Conservation (phyloP, 1,284 basidiomycete genomes). For the Heterobasidion annosum region DNA sequence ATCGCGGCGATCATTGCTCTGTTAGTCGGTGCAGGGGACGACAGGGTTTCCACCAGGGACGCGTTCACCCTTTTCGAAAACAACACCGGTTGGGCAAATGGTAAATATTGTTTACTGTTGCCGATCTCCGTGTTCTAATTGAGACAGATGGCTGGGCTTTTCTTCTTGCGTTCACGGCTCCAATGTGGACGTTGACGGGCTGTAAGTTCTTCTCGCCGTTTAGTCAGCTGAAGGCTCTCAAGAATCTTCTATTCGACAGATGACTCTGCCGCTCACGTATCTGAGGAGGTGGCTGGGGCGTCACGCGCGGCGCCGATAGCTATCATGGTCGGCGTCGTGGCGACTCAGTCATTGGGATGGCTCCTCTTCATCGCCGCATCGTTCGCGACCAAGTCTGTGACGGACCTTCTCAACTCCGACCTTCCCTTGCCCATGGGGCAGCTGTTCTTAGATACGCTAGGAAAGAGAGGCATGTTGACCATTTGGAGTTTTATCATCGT, state of each 20-base stretch:
- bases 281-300: slow-evolving; percentile 65
- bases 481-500: slow-evolving; percentile 67
- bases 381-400: slow-evolving; percentile 50
- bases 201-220: slow-evolving; percentile 31
- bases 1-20: slow-evolving; percentile 52
- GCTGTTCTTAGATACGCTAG: slow-evolving; percentile 55
- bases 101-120: slow-evolving; percentile 19
- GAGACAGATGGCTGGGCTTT: slow-evolving; percentile 61
- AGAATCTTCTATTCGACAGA: slow-evolving; percentile 27
- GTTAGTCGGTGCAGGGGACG: slow-evolving; percentile 43
- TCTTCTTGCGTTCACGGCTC: slow-evolving; percentile 59
- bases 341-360: slow-evolving; percentile 56
- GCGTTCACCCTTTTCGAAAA: slow-evolving; percentile 68
- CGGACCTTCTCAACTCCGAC: slow-evolving; percentile 35
- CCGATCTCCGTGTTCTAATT: neutral
- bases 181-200: slow-evolving; percentile 73
- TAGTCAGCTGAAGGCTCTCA: neutral
- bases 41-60: slow-evolving; percentile 53
- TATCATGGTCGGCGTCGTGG: slow-evolving; percentile 58
- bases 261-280: slow-evolving; percentile 72
- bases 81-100: slow-evolving; percentile 56
- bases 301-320: slow-evolving; percentile 66
- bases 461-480: slow-evolving; percentile 60
- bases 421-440: slow-evolving; percentile 67
- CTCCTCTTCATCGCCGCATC: slow-evolving; percentile 53